phyloP scores from a whole-genome alignment of 2,329 filamentous ascomycete species.

The Colletotrichum filicis region DNA sequence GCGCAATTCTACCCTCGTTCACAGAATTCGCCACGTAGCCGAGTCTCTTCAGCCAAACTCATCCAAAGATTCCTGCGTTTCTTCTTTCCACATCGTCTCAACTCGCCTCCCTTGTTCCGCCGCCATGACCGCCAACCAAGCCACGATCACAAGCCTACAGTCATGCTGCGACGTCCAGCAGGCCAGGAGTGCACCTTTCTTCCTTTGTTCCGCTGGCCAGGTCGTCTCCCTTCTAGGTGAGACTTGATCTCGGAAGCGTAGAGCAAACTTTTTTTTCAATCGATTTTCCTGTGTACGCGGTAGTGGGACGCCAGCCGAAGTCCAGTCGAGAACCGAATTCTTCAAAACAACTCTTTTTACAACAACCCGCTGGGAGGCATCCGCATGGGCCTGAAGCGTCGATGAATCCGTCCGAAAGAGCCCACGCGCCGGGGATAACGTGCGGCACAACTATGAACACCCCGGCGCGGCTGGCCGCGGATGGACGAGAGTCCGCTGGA shows the following conservation, averaged over 20 bases:
- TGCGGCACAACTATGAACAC: background rate
- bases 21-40: conserved; percentile 35
- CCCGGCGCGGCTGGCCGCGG: conserved; percentile 17
- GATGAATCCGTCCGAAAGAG: conserved; percentile 40
- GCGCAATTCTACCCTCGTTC: conserved; percentile 34
- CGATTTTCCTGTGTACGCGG: conserved; percentile 24
- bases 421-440: conserved; percentile 7
- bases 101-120: conserved; percentile 33
- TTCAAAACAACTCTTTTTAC: background rate
- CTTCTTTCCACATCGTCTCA: conserved; percentile 5
- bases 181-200: conserved; percentile 32
- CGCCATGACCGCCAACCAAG: conserved; percentile 8
- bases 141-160: background rate
- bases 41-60: conserved; percentile 27
- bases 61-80: conserved; percentile 28
- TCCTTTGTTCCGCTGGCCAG: conserved; percentile 34
- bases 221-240: background rate
- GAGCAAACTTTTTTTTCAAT: conserved; percentile 11
- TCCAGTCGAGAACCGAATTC: conserved; percentile 18
- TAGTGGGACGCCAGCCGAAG: conserved; percentile 6
- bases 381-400: conserved; percentile 36
- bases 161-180: conserved; percentile 9
- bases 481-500: conserved; percentile 37
- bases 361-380: conserved; percentile 26
- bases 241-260: conserved; percentile 5